Evolutionary conservation across 805 yeast genomes (phyloP), one percentile per base, ranked within the genome.

Genomic region (Kodamaea sagamina): DNA sequence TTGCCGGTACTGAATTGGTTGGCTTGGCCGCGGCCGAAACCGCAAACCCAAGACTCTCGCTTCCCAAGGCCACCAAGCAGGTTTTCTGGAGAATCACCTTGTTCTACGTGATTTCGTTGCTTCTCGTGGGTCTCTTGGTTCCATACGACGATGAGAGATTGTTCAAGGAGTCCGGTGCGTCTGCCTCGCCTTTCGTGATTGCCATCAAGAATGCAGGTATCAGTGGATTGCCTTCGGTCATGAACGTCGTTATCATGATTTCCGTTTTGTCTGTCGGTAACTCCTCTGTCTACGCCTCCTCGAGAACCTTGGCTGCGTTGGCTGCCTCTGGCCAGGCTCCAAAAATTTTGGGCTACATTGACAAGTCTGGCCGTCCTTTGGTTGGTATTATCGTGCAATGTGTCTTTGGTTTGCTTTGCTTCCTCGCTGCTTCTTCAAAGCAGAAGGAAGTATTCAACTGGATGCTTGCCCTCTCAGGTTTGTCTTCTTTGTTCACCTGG

Each of bases 1-100:
- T 80, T 57, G 79, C 85, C 31, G 92, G 92, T 46, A 77, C 87
- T 12, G 93, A 86, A 63, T 68, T 86, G 52, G 77, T 78, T 29
- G 87, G 89, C 39, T 71, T 86, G 31, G 85, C 89, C 8, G 86
- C 90, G 24, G 90, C 90, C 6, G 95, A 86, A 62, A 73, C 88
- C 17, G 75, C 64, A 26, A 78, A 84, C 60, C 92, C 93, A 36
- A 70, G 84, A 52, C 71, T 70, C 43, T 65, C 85, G 2, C 73
- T 85, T 43, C 93, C 92, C 27, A 73, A 75, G 39, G 90, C 92
- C 32, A 79, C 84, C 46, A 86, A 85, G 63, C 90, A 86, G 66
- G 88, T 85, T 3, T 84, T 87, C 66, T 86, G 92, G 90, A 75
- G 93, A 65, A 82, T 86, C 44, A 67, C 82, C 11, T 61, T 84